Percentiles rank a stretch among this genome's conserved stretches.
Conservation (phyloP, 2,329 filamentous ascomycete species). For the Ceratocystis ficicola region DNA sequence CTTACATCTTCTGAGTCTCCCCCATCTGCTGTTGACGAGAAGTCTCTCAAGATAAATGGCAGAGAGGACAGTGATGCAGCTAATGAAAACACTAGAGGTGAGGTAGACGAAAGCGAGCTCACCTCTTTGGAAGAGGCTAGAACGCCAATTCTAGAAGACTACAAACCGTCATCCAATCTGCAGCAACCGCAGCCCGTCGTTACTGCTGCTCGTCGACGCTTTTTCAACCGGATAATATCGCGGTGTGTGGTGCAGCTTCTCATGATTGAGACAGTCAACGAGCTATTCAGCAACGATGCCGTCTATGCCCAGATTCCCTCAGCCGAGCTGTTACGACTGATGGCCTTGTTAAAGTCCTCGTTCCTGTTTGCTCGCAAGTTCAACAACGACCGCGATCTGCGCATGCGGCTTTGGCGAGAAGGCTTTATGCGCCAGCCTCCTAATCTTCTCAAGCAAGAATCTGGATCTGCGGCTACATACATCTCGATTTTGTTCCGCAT, state of each 20-base stretch:
- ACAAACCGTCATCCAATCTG: slow-evolving; percentile 60
- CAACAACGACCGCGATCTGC: slow-evolving; percentile 92
- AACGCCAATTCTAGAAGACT: slow-evolving; percentile 56
- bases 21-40: slow-evolving; percentile 35
- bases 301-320: slow-evolving; percentile 93
- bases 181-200: slow-evolving; percentile 87
- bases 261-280: slow-evolving; percentile 99
- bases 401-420: slow-evolving; percentile 88
- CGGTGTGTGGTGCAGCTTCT: slow-evolving; percentile 93
- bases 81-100: slow-evolving; percentile 24
- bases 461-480: slow-evolving; percentile 83
- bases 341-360: slow-evolving; percentile 87
- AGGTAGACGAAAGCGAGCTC: slow-evolving; percentile 22
- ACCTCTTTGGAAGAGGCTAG: slow-evolving; percentile 7
- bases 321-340: slow-evolving; percentile 74
- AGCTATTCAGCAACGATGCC: slow-evolving; percentile 92
- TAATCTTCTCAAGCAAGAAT: slow-evolving; percentile 94
- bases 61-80: slow-evolving; percentile 31
- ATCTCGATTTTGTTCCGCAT: slow-evolving; percentile 92
- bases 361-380: slow-evolving; percentile 96
- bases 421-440: slow-evolving; percentile 99
- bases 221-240: slow-evolving; percentile 99
- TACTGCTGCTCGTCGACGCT: slow-evolving; percentile 79
- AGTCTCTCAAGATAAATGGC: slow-evolving; percentile 51
- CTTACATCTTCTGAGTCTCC: slow-evolving; percentile 31